A percentile compares a stretch with the other conserved stretches of the same genome.
These are phyloP conservation scores for Zymoseptoria ardabiliae DNA, from an alignment of 2,329 filamentous ascomycete genomes.

Conservation along the genomic window DNA sequence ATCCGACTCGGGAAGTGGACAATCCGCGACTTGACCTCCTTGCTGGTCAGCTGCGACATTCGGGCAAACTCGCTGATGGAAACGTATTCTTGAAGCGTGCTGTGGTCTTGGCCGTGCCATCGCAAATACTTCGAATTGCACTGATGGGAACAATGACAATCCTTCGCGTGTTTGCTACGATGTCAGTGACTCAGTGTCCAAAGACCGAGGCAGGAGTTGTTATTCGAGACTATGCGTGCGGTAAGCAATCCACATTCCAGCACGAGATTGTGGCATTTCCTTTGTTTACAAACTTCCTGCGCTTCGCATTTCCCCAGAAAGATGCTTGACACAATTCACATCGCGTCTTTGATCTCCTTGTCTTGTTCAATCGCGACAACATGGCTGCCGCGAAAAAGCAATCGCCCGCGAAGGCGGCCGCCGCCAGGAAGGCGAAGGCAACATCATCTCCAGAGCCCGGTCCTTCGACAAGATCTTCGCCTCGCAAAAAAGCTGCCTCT, in stretches of 20 bases:
- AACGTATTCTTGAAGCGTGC: background rate
- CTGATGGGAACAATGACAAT: too few relatives aligned
- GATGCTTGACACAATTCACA: background rate
- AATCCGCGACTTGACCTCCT: background rate
- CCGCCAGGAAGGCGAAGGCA: background rate
- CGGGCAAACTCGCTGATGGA: background rate
- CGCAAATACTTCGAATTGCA: background rate
- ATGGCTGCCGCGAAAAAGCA: background rate
- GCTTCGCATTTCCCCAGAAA: background rate
- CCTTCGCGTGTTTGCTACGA: background rate
- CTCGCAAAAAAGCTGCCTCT: background rate
- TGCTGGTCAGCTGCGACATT: background rate
- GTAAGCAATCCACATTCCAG: constrained; percentile 4
- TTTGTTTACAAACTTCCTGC: constrained; percentile 4
- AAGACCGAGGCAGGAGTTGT: background rate
- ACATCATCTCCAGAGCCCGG: background rate
- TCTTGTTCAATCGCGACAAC: background rate
- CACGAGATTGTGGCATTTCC: constrained; percentile 1
- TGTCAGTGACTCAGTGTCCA: background rate
- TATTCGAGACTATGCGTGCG: background rate
- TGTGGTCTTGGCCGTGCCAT: background rate
- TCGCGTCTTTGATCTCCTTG: background rate
- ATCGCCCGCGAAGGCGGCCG: background rate
- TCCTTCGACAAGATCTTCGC: background rate
- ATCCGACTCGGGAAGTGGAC: background rate